Percentiles rank a stretch among this genome's conserved stretches.
Conservation (phyloP, 192 early-diverging fungal genomes). For the Backusella westeae region DNA sequence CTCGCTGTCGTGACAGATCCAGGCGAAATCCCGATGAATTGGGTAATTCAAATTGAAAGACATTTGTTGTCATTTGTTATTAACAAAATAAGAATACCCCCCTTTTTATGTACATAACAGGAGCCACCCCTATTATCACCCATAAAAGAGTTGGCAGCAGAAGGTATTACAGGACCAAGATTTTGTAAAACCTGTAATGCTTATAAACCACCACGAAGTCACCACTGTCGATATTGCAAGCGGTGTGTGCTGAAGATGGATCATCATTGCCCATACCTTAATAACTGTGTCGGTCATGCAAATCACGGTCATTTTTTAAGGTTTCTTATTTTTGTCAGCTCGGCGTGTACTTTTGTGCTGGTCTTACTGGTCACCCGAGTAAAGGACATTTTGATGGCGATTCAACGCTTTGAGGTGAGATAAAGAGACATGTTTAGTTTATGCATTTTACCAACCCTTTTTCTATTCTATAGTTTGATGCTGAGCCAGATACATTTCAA, state of each 20-base stretch:
- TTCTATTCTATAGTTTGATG: conserved; percentile 27
- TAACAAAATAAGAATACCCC: not conserved
- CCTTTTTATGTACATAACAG: not conserved
- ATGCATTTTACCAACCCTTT: not conserved
- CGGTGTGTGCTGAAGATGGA: conserved; percentile 89
- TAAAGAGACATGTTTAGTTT: not conserved
- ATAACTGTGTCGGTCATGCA: conserved; percentile 81
- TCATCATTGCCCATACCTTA: conserved; percentile 92
- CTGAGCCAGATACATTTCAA: conserved; percentile 44
- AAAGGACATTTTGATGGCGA: conserved; percentile 38
- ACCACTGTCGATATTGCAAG: conserved; percentile 78
- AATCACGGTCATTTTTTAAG: conserved; percentile 80
- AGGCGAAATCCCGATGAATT: conserved; percentile 66
- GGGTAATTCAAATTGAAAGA: conserved; percentile 29
- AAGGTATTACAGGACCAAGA: conserved; percentile 58
- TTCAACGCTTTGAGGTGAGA: conserved; percentile 29
- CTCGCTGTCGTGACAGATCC: conserved; percentile 75
- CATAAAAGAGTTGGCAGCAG: conserved; percentile 45
- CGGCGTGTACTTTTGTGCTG: conserved; percentile 55
- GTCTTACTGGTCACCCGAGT: conserved; percentile 56
- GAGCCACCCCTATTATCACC: conserved; percentile 13
- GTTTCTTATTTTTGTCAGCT: conserved; percentile 70
- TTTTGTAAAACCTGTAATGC: conserved; percentile 63
- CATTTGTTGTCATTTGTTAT: too few relatives aligned
- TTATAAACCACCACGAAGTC: conserved; percentile 75